Evolutionary conservation across 495 filamentous ascomycete species (phyloP).

Genomic region (Chaetomium fimeti): DNA sequence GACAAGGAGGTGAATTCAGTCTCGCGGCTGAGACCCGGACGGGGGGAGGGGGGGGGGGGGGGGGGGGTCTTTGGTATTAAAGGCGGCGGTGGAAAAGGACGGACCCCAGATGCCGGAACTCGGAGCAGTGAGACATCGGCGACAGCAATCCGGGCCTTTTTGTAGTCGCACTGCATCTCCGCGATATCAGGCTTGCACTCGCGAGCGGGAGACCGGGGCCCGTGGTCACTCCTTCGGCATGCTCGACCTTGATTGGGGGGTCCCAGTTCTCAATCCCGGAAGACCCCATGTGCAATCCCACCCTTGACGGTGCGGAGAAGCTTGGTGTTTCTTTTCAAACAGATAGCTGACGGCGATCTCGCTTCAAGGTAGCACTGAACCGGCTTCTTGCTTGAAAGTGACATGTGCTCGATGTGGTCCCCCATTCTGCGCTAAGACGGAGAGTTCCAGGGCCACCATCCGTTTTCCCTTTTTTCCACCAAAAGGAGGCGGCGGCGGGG

Average conservation of each 20-base stretch:
- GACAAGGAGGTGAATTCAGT: not conserved
- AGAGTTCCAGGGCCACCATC: constrained; percentile 7
- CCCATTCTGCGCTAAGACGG: constrained; percentile 7
- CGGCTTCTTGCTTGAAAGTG: constrained; percentile 8
- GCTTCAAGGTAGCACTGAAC: not conserved
- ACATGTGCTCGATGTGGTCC: not conserved
- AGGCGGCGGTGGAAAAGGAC: not conserved
- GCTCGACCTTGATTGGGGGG: constrained; percentile 22
- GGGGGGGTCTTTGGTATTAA: not conserved
- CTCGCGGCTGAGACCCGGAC: not conserved
- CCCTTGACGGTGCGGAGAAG: constrained; percentile 12
- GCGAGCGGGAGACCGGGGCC: constrained; percentile 18
- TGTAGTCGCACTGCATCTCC: constrained; percentile 25
- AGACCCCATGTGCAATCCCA: constrained; percentile 11
- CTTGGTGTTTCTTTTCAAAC: constrained; percentile 10
- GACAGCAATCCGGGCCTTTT: constrained; percentile 24
- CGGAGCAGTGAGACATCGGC: constrained; percentile 14
- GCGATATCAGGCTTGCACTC: constrained; percentile 10
- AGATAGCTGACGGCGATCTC: not conserved
- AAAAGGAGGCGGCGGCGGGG: constrained; percentile 15
- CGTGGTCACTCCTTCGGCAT: not conserved
- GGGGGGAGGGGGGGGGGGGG: no score
- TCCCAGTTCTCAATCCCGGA: constrained; percentile 10
- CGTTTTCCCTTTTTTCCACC: constrained; percentile 21
- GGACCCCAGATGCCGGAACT: constrained; percentile 15